These are phyloP conservation scores for Irpex sp. DNA, from an alignment of 1,284 basidiomycete species.

Conservation along the genomic window DNA sequence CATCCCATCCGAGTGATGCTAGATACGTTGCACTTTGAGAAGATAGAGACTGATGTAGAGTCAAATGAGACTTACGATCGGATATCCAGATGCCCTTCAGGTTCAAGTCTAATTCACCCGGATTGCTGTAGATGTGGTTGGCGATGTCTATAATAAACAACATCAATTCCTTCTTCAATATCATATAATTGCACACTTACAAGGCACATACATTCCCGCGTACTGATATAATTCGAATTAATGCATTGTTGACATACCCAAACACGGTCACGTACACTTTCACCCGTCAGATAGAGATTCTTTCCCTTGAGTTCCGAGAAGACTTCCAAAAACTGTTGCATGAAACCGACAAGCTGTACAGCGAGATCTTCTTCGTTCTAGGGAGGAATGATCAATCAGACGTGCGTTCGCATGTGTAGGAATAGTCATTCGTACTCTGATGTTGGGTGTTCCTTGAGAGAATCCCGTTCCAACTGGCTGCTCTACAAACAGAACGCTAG, in stretches of 20 bases:
- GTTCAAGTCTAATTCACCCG: slow-evolving; percentile 46
- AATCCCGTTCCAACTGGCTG: slow-evolving; percentile 85
- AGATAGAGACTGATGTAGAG: neutral
- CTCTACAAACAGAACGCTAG: slow-evolving; percentile 76
- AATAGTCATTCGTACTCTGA: slow-evolving; percentile 36
- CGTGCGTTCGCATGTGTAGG: neutral
- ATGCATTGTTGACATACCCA: neutral
- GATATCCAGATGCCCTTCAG: slow-evolving; percentile 71
- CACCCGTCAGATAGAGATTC: slow-evolving; percentile 65
- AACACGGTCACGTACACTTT: slow-evolving; percentile 51
- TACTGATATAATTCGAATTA: slow-evolving; percentile 35
- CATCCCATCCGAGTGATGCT: slow-evolving; percentile 57
- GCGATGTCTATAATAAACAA: slow-evolving; percentile 54
- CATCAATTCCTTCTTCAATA: neutral
- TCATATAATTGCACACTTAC: slow-evolving; percentile 22
- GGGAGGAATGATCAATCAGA: neutral
- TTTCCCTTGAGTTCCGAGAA: slow-evolving; percentile 69
- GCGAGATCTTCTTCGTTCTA: slow-evolving; percentile 69
- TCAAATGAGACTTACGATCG: slow-evolving; percentile 50
- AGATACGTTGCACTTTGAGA: neutral
- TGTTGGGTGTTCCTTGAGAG: slow-evolving; percentile 68
- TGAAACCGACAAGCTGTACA: slow-evolving; percentile 59
- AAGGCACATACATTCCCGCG: slow-evolving; percentile 61
- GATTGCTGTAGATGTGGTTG: slow-evolving; percentile 65
- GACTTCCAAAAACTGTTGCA: slow-evolving; percentile 72